Evolutionary conservation across 495 filamentous ascomycete genomes (phyloP).

Genomic region (Penicillium canariense): DNA sequence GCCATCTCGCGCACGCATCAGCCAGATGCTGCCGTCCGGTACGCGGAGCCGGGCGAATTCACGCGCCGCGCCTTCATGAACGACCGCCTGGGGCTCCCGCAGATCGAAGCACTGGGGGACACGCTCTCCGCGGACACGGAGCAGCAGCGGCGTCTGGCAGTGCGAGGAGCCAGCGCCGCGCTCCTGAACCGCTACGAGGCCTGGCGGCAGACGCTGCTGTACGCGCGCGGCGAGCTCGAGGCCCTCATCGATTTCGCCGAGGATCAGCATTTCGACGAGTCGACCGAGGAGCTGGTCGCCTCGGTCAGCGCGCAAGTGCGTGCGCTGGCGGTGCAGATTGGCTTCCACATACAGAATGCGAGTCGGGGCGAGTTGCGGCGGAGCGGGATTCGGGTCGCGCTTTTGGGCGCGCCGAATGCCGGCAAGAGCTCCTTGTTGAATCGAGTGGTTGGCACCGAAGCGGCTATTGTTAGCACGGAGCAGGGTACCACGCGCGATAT

Average conservation of each 20-base stretch:
- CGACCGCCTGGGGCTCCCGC: slow-evolving; percentile 79
- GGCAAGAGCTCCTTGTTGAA: slow-evolving; percentile 96
- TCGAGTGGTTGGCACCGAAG: slow-evolving; percentile 84
- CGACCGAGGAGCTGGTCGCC: slow-evolving; percentile 63
- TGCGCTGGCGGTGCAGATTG: slow-evolving; percentile 58
- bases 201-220: slow-evolving; percentile 75
- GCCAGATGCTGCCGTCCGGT: slow-evolving; percentile 56
- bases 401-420: slow-evolving; percentile 89
- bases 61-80: slow-evolving; percentile 91
- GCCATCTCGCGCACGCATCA: slow-evolving; percentile 60
- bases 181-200: slow-evolving; percentile 77
- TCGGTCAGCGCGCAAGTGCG: slow-evolving; percentile 65
- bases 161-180: slow-evolving; percentile 68
- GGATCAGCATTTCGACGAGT: slow-evolving; percentile 95
- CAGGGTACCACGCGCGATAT: slow-evolving; percentile 93
- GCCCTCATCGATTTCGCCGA: slow-evolving; percentile 96
- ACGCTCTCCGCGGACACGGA: slow-evolving; percentile 85
- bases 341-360: slow-evolving; percentile 68
- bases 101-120: slow-evolving; percentile 89
- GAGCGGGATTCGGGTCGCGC: slow-evolving; percentile 78
- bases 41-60: slow-evolving; percentile 95
- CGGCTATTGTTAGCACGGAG: slow-evolving; percentile 88
- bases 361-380: slow-evolving; percentile 81
- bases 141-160: slow-evolving; percentile 83
- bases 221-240: slow-evolving; percentile 87